A percentile compares a stretch with the other conserved stretches of the same genome.
These are phyloP conservation scores for Leccinum fallax DNA, from an alignment of 1,284 basidiomycete species.

Conservation along the genomic window DNA sequence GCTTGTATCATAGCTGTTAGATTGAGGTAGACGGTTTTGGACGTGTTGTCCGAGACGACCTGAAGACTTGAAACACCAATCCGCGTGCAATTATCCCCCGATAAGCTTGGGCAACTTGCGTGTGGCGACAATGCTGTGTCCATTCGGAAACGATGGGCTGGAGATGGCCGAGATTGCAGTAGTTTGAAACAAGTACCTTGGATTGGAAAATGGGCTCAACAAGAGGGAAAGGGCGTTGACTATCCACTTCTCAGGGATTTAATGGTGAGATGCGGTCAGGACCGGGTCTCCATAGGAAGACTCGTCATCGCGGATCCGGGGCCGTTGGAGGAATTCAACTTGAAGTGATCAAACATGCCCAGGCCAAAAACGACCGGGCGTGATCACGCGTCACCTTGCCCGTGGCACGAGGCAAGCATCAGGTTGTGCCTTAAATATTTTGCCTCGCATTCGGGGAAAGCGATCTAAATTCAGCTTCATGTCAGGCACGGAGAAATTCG, in stretches of 20 bases:
- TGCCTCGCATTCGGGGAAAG: slow-evolving; percentile 9
- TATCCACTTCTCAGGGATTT: not conserved
- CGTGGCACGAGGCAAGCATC: slow-evolving; percentile 10
- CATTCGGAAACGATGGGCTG: not conserved
- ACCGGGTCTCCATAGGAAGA: not conserved
- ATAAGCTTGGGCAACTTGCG: slow-evolving; percentile 1
- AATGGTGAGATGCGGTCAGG: not conserved
- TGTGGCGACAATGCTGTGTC: not conserved
- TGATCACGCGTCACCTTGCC: not conserved
- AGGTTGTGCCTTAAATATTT: slow-evolving; percentile 17
- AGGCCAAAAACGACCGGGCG: slow-evolving; percentile 5
- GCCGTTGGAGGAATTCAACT: not conserved
- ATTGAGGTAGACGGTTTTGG: not conserved
- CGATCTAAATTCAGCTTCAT: slow-evolving; percentile 2
- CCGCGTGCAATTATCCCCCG: not conserved
- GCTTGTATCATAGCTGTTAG: not conserved
- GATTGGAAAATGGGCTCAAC: not conserved
- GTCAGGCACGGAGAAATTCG: slow-evolving; percentile 16
- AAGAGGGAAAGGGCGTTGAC: not conserved
- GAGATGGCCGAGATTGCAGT: slow-evolving; percentile 5
- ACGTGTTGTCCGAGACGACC: not conserved
- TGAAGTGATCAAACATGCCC: not conserved
- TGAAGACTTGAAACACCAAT: slow-evolving; percentile 9
- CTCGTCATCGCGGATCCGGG: not conserved
- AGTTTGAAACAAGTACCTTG: not conserved